phyloP scores from a whole-genome alignment of 116 monocot genomes.

The Papilionanthe hybrid region DNA sequence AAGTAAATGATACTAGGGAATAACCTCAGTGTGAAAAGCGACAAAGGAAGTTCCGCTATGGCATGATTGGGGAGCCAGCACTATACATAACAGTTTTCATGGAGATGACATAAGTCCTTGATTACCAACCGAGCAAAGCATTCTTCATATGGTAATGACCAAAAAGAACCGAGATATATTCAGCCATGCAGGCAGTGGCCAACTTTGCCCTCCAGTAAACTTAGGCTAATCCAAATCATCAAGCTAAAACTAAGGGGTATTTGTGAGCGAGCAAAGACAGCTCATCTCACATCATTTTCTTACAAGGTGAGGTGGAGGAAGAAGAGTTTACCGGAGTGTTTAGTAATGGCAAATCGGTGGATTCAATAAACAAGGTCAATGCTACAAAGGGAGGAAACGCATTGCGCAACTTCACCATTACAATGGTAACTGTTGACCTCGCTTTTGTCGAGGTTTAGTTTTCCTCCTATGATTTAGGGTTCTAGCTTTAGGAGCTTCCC shows the following conservation, averaged over 20 bases:
- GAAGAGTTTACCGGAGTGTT: not conserved
- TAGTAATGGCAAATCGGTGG: not conserved
- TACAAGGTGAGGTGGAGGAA: not conserved
- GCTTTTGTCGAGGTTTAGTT: too few relatives aligned
- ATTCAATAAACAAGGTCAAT: not conserved
- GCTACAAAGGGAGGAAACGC: not conserved
- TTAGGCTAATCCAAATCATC: not conserved
- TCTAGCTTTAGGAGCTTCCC: too few relatives aligned
- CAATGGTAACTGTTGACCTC: too few relatives aligned
- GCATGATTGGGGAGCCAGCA: too few relatives aligned
- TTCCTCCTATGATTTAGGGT: too few relatives aligned
- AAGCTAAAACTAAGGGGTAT: too few relatives aligned
- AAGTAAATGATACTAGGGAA: too few relatives aligned
- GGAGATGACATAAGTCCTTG: not conserved
- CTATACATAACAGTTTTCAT: not conserved
- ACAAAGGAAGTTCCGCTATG: not conserved
- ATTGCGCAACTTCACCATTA: not conserved
- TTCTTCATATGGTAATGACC: not conserved
- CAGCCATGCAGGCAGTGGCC: not conserved
- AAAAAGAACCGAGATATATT: not conserved
- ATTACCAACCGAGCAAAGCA: not conserved
- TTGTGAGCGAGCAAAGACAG: not conserved
- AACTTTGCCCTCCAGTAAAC: not conserved
- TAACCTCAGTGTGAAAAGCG: not conserved
- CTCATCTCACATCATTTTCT: not conserved